Evolutionary conservation across 495 filamentous ascomycete genomes (phyloP).

Genomic region (Aspergillus campestris): DNA sequence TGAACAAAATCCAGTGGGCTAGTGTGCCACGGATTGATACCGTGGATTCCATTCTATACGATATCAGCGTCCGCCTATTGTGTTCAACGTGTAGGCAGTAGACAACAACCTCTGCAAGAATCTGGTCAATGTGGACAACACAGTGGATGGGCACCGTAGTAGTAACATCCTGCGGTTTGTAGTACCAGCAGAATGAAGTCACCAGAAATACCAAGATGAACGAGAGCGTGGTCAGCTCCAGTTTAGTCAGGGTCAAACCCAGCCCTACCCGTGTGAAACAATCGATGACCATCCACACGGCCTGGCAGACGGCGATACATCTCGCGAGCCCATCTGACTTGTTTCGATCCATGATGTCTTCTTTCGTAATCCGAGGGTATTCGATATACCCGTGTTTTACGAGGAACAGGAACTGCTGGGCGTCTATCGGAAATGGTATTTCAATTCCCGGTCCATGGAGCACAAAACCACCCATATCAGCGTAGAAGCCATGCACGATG

Average conservation of each 20-base stretch:
- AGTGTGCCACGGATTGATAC: slow-evolving; percentile 11
- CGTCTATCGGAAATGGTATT: slow-evolving; percentile 7
- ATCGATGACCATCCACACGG: slow-evolving; percentile 26
- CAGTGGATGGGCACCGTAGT: slow-evolving; percentile 16
- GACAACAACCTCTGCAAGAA: too few relatives aligned
- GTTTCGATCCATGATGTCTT: slow-evolving; percentile 29
- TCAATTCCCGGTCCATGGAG: slow-evolving; percentile 12
- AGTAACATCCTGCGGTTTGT: slow-evolving; percentile 30
- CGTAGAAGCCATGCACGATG: slow-evolving; percentile 28
- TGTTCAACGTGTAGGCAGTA: too few relatives aligned
- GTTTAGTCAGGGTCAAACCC: slow-evolving; percentile 21
- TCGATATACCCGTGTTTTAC: slow-evolving; percentile 7
- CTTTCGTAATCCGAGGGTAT: slow-evolving; percentile 17
- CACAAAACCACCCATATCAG: slow-evolving; percentile 32
- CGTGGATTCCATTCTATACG: too few relatives aligned
- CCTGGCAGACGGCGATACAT: too few relatives aligned
- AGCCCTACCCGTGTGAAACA: slow-evolving; percentile 18
- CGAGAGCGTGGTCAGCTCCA: slow-evolving; percentile 34
- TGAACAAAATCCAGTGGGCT: slow-evolving; percentile 19
- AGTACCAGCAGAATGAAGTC: slow-evolving; percentile 34
- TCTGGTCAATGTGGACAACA: too few relatives aligned
- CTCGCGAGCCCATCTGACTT: slow-evolving; percentile 31
- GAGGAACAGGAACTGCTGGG: too few relatives aligned
- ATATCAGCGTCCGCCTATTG: too few relatives aligned
- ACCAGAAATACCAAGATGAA: slow-evolving; percentile 31